A percentile compares a stretch with the other conserved stretches of the same genome.
Evolutionary conservation across 2,329 filamentous ascomycete species (phyloP).

Genomic region (Cercospora brassicicola): DNA sequence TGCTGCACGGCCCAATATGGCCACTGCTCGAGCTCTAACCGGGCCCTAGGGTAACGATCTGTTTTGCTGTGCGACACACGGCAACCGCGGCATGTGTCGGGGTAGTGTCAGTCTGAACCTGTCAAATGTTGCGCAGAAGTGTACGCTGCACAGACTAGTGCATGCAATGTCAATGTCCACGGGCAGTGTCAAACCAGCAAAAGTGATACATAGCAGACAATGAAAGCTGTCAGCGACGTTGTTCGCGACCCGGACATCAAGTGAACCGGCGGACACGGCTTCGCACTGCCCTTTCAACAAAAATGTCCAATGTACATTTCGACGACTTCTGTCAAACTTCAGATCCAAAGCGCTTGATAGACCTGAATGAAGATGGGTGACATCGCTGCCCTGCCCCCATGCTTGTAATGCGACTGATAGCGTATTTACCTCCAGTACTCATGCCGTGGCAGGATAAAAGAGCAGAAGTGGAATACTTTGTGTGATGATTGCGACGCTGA

Average conservation of each 20-base stretch:
- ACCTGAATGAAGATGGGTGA: background rate
- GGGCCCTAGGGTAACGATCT: conserved; percentile 15
- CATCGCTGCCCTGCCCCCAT: background rate
- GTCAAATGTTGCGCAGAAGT: background rate
- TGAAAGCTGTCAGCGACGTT: background rate
- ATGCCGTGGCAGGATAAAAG: background rate
- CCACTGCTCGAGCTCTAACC: conserved; percentile 19
- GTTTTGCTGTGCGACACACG: background rate
- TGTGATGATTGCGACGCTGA: background rate
- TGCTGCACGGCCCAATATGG: background rate
- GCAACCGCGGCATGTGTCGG: conserved; percentile 9
- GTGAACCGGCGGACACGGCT: background rate
- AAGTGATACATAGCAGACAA: background rate
- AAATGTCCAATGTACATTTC: background rate
- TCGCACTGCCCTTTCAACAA: background rate
- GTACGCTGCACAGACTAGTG: background rate
- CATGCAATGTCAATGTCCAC: background rate
- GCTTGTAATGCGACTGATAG: background rate
- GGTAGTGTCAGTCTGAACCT: background rate
- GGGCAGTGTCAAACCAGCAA: background rate
- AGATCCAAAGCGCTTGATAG: background rate
- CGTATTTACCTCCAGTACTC: background rate
- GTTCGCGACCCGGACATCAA: background rate
- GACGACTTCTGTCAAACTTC: background rate
- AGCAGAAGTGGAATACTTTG: background rate